Evolutionary conservation across 768 basidiomycete genomes (phyloP).

Genomic region (Tephrocybe sp.): DNA sequence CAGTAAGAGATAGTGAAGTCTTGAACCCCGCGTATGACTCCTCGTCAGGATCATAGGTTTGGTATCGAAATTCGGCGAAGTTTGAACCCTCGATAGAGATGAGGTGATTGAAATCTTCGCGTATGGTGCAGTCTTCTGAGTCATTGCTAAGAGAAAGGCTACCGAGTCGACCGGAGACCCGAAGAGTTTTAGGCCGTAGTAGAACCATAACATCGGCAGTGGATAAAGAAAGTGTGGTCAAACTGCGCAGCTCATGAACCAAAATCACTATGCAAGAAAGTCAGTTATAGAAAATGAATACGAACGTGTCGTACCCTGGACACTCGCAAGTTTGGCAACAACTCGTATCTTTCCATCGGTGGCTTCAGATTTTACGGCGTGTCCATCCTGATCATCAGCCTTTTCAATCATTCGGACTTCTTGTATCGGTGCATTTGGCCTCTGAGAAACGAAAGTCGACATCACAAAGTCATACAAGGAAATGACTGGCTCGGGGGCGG

Average conservation of each 20-base stretch:
- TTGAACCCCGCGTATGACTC: slow-evolving; percentile 77
- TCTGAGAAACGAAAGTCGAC: slow-evolving; percentile 82
- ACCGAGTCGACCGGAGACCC: slow-evolving; percentile 79
- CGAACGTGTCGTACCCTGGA: slow-evolving; percentile 56
- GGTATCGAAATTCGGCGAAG: slow-evolving; percentile 91
- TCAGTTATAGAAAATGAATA: not conserved
- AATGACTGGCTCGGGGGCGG: slow-evolving; percentile 88
- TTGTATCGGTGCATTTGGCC: not conserved
- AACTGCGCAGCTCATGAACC: slow-evolving; percentile 62
- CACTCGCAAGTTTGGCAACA: slow-evolving; percentile 78
- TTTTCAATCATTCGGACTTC: not conserved
- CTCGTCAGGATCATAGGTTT: slow-evolving; percentile 80
- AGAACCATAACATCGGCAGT: slow-evolving; percentile 86
- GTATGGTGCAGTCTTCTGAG: slow-evolving; percentile 46
- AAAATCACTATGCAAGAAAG: slow-evolving; percentile 59
- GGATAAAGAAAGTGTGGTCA: slow-evolving; percentile 88
- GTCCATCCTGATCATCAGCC: not conserved
- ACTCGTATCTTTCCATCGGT: slow-evolving; percentile 71
- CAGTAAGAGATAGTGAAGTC: slow-evolving; percentile 75
- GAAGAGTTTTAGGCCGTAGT: slow-evolving; percentile 69
- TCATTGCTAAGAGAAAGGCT: slow-evolving; percentile 83
- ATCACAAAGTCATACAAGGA: slow-evolving; percentile 95
- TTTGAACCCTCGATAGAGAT: slow-evolving; percentile 93
- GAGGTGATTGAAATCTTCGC: slow-evolving; percentile 77
- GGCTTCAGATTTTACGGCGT: not conserved